Percentiles rank a stretch among this genome's conserved stretches.
phyloP scores from a whole-genome alignment of 257 asterid genomes.

The Forsythia suspensa region DNA sequence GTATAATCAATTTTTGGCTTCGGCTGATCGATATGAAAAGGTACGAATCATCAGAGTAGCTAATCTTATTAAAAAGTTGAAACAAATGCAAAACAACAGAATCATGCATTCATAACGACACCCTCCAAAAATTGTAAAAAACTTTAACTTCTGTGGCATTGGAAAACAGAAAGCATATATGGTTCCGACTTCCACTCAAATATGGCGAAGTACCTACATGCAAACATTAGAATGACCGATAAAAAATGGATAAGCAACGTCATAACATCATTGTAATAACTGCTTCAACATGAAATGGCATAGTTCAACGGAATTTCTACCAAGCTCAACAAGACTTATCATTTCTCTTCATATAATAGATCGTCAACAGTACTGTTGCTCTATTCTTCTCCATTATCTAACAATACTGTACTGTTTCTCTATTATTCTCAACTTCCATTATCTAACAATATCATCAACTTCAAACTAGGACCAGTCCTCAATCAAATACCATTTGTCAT shows the following conservation, averaged over 20 bases:
- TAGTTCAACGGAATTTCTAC: background rate
- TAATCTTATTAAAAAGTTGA: background rate
- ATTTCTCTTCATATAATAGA: background rate
- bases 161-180: background rate
- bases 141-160: background rate
- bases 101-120: background rate
- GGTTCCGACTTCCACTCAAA: too few species aligned
- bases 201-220: background rate
- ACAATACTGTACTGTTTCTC: background rate
- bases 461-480: background rate
- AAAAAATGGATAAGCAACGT: too few species aligned
- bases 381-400: background rate
- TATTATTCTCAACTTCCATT: background rate
- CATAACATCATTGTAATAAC: background rate
- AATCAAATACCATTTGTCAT: background rate
- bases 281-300: background rate
- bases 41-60: slow-evolving; percentile 13
- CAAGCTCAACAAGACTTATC: background rate
- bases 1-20: slow-evolving; percentile 90
- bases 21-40: slow-evolving; percentile 59
- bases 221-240: too few species aligned
- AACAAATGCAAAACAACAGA: background rate
- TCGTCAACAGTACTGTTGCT: background rate
- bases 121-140: background rate
- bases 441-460: background rate